These are phyloP conservation scores for Mortierella alpina DNA, from an alignment of 192 early-diverging fungal genomes.

Conservation along the genomic window DNA sequence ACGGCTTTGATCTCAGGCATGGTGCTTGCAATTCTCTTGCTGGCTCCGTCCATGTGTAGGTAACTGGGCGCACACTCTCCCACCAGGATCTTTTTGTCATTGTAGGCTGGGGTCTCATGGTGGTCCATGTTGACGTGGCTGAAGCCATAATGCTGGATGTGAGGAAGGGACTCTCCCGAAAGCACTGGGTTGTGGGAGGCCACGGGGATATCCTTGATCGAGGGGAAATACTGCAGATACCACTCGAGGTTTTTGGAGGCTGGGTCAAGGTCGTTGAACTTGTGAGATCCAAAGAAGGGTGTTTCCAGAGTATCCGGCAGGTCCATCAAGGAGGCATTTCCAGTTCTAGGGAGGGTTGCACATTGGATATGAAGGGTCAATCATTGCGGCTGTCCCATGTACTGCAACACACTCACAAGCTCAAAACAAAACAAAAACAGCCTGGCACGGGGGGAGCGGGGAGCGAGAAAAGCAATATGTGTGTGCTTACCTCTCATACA, in stretches of 20 bases:
- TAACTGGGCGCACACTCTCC: conserved; percentile 52
- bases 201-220: conserved; percentile 53
- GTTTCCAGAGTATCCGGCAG: conserved; percentile 34
- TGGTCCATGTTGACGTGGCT: conserved; percentile 48
- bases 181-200: conserved; percentile 38
- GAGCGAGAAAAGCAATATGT: not conserved
- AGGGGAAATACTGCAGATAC: conserved; percentile 52
- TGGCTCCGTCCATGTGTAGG: conserved; percentile 49
- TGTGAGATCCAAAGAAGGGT: conserved; percentile 51
- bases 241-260: conserved; percentile 48
- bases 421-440: conserved; percentile 5
- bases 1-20: conserved; percentile 63
- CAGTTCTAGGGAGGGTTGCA: conserved; percentile 12
- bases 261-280: conserved; percentile 46
- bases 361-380: not conserved
- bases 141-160: conserved; percentile 51
- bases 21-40: conserved; percentile 57
- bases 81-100: conserved; percentile 45
- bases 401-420: not conserved
- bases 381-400: not conserved
- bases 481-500: conserved; percentile 45
- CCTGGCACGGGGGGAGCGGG: not conserved
- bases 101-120: conserved; percentile 29
- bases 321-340: conserved; percentile 35
- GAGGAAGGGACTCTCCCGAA: conserved; percentile 47